Percentiles rank a stretch among this genome's conserved stretches.
Evolutionary conservation across 305 asterid species (phyloP).

Genomic region (Fraxinus platypoda): DNA sequence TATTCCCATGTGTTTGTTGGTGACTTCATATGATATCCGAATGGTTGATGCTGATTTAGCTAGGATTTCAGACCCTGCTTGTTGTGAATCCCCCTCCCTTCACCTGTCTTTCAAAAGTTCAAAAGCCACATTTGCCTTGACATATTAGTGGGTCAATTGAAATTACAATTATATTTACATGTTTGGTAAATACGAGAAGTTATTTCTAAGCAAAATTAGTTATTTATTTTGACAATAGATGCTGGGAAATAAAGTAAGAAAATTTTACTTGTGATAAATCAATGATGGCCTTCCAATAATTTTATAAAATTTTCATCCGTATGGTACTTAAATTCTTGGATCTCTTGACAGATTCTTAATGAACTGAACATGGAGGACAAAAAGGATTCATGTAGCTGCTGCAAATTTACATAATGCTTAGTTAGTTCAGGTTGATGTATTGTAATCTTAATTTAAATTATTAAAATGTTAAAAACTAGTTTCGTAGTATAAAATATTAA

Average conservation of each 20-base stretch:
- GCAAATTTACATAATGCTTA: neutral
- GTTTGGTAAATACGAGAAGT: neutral
- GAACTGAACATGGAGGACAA: neutral
- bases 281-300: neutral
- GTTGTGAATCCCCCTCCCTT: neutral
- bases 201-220: neutral
- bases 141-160: neutral
- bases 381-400: neutral
- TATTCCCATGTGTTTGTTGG: neutral
- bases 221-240: neutral
- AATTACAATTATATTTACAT: neutral
- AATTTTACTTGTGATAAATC: neutral
- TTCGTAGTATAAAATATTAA: neutral
- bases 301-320: neutral
- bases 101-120: neutral
- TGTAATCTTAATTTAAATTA: neutral
- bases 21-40: neutral
- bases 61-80: neutral
- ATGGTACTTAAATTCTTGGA: neutral
- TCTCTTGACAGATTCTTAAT: neutral
- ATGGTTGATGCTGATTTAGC: neutral
- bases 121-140: neutral
- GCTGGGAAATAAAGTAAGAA: neutral
- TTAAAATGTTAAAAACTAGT: neutral
- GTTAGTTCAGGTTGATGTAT: neutral